Base-by-base conservation (phyloP, 2,329 filamentous ascomycete genomes). In the Ceratocystis diversiconidia region DNA sequence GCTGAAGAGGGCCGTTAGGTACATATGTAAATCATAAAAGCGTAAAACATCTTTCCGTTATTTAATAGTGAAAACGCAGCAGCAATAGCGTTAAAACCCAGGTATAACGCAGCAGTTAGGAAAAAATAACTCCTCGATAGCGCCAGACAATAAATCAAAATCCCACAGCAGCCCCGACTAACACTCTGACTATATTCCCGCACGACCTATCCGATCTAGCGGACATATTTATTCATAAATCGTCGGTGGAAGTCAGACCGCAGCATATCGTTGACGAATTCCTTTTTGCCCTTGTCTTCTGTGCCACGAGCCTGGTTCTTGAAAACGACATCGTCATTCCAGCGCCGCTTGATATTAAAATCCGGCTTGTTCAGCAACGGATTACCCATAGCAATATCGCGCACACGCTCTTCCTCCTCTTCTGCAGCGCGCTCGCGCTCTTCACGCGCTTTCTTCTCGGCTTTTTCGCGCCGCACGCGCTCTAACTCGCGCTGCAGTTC, bases 291-390 rank as follows among this genome's bases (percentile, higher is more conserved):
- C 79, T 87, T 92, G 69, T 96, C 90, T 73, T 97, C 92, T 0
- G 92, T 96, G 7, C 92, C 94, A 67, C 94, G 83, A 43, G 92
- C 94, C 77, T 99, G 94, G 75, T 99, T 99, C 79, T 96, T 97
- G 78, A 99, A 99, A 2, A 99, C 92, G 12, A 99, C 94, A 74
- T 99, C 94, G 72, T 99, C 94, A 71, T 99, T 94, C 94, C 94
- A 99, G 71, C 92, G 79, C 70, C 90, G 80, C 81, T 96, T 96
- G 72, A 96, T 86, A 67, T 87, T 91, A 74, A 95, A 97, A 71
- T 96, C 91, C 22, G 83, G 77, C 74, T 89, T 89, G 62, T 97
- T 96, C 66, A 99, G 82, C 63, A 99, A 77, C 48, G 94, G 94
- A 74, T 99, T 99, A 5, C 94, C 94, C 52, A 89, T 79, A 44